Evolutionary conservation across 2,329 filamentous ascomycete genomes (phyloP).

Genomic region (Claviceps africana): DNA sequence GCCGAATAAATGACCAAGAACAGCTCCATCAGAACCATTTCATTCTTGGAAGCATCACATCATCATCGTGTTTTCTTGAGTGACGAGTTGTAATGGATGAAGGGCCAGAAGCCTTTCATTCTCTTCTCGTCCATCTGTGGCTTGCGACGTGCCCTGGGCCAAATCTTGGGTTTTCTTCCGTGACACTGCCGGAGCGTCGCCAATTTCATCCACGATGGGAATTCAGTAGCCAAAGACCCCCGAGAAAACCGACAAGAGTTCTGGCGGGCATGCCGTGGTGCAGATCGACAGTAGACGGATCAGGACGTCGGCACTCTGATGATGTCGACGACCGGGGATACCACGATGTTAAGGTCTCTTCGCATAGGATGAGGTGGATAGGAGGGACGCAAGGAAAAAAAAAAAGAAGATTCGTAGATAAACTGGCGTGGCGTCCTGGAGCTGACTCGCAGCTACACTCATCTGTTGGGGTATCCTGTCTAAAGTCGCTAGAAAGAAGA

Average conservation of each 20-base stretch:
- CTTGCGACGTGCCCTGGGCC: background rate
- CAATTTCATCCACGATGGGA: background rate
- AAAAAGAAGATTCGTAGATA: background rate
- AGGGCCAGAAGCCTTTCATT: background rate
- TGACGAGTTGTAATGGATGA: background rate
- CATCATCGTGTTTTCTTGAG: background rate
- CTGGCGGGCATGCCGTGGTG: background rate
- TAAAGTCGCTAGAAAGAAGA: background rate
- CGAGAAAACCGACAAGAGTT: no score
- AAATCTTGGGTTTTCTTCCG: background rate
- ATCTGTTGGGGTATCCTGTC: slow-evolving; percentile 4
- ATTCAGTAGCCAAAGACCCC: background rate
- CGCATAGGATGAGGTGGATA: background rate
- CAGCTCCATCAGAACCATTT: background rate
- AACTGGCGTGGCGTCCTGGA: background rate
- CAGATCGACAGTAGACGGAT: background rate
- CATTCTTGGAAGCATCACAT: background rate
- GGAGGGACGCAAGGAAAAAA: background rate
- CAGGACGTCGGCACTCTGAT: no score
- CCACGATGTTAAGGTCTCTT: background rate
- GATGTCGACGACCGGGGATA: no score
- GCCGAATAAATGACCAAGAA: background rate
- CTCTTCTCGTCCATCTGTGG: background rate
- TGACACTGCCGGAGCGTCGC: background rate
- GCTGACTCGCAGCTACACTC: background rate